Conservation (phyloP, 371 early-diverging fungal species). For the Mortierella sp. region DNA sequence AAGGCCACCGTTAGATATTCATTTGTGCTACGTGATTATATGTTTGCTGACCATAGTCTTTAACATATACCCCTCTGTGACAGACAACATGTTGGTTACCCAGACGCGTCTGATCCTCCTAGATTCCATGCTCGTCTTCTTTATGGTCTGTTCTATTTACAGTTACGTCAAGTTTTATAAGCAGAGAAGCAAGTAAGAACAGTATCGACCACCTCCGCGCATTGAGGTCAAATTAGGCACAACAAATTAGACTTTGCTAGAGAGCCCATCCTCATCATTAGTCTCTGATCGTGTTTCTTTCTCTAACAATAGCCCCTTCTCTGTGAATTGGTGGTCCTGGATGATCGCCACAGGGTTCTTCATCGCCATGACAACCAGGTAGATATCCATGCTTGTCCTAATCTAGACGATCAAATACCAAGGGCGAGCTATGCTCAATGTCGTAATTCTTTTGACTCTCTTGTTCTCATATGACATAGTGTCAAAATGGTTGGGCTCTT, state of each 20-base stretch:
- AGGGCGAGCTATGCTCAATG: neutral
- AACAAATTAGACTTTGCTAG: neutral
- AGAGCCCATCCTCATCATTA: conserved; percentile 21
- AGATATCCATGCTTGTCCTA: neutral
- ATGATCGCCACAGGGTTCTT: conserved; percentile 74
- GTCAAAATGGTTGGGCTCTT: conserved; percentile 97
- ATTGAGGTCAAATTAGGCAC: no score
- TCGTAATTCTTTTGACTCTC: neutral
- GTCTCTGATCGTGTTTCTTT: neutral
- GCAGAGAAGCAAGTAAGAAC: conserved; percentile 69
- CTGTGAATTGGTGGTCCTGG: conserved; percentile 82
- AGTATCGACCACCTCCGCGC: no score
- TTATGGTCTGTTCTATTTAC: conserved; percentile 84
- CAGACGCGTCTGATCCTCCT: conserved; percentile 94
- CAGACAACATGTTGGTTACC: conserved; percentile 92
- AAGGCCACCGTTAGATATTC: neutral
- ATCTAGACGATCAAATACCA: neutral
- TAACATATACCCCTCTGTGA: no score
- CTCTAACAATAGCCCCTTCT: conserved; percentile 62
- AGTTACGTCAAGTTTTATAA: conserved; percentile 90
- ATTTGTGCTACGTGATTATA: no score
- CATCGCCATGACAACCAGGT: conserved; percentile 78
- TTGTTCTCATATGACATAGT: conserved; percentile 59
- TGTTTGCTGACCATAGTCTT: no score
- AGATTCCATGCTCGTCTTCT: conserved; percentile 93